Base-by-base conservation (phyloP, 306 rosid genomes). In the Sindora glabra region DNA sequence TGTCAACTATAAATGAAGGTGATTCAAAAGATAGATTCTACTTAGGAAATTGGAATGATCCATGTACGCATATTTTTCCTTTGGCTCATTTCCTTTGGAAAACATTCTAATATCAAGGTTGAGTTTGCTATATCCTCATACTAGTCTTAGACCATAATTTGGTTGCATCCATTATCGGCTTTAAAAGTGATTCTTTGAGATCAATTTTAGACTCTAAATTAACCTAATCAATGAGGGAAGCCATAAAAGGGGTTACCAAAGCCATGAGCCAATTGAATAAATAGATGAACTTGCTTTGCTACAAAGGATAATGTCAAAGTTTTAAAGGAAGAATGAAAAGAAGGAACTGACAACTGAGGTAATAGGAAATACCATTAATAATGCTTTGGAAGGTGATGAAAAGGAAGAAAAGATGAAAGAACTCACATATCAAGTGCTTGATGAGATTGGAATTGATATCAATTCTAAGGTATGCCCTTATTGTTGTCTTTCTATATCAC, bases 221-320 rank as follows among this genome's bases (percentile, higher is more conserved):
- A 3, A 83, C 90, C 29, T 86, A 83, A 74, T 83, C 86, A 7
- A 83, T 83, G 90, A 86, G 90, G 39, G 90, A 83, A 67, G 90
- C 86, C 39, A 83, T 83, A 86, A 83, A 83, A 56, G 90, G 86
- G 7, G 90, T 29, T 29, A 29, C 34, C 3, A 29, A 29, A 29
- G 34, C 34, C 5, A 29, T 29, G 34, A 9, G 34, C 5, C 34
- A 29, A 86, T 3, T 84, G 77, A 62, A 83, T 75, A 85, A 83
- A 77, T 84, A 50, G 78, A 80, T 83, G 86, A 80, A 83, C 80
- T 42, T 83, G 77, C 90, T 86, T 13, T 84, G 27, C 49, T 83
- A 56, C 86, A 83, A 68, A 83, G 76, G 48, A 84, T 80, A 8
- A 80, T 84, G 86, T 86, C 72, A 80, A 86, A 84, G 44, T 75